A percentile compares a stretch with the other conserved stretches of the same genome.
Evolutionary conservation across 2,329 filamentous ascomycete genomes (phyloP).

Genomic region (Sporothrix globosa): DNA sequence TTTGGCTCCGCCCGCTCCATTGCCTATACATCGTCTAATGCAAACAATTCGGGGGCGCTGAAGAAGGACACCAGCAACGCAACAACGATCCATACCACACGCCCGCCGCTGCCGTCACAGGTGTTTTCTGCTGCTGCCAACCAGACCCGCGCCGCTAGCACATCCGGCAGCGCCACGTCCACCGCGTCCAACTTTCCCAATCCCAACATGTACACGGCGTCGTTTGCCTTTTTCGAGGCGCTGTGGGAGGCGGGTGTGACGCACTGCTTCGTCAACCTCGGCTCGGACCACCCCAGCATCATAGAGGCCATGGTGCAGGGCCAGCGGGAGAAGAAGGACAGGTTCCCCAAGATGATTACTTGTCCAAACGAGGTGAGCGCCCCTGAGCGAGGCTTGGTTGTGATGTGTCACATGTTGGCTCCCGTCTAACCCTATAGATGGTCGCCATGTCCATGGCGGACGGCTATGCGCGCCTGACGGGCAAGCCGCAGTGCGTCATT

Average conservation of each 20-base stretch:
- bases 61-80: neutral
- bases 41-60: neutral
- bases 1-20: constrained; percentile 21
- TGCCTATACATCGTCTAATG: constrained; percentile 22
- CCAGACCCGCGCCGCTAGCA: constrained; percentile 21
- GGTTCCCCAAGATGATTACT: constrained; percentile 70
- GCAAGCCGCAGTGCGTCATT: constrained; percentile 70
- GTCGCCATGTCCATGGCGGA: constrained; percentile 76
- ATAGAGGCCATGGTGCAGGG: constrained; percentile 77
- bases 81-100: neutral
- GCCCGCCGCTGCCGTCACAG: neutral
- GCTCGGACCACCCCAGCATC: constrained; percentile 68
- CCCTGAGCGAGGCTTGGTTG: too few relatives aligned
- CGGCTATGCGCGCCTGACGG: constrained; percentile 69
- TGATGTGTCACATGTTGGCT: too few relatives aligned
- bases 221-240: constrained; percentile 81
- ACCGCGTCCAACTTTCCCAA: neutral
- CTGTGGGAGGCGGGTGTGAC: constrained; percentile 70
- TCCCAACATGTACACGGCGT: constrained; percentile 67
- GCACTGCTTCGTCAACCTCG: constrained; percentile 63
- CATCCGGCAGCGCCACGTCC: neutral
- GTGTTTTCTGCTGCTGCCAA: neutral
- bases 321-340: constrained; percentile 62
- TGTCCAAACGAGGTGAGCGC: constrained; percentile 68
- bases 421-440: constrained; percentile 54